These are phyloP conservation scores for Metroxylon sagu DNA, from an alignment of 176 grass and related monocot species.

Conservation along the genomic window DNA sequence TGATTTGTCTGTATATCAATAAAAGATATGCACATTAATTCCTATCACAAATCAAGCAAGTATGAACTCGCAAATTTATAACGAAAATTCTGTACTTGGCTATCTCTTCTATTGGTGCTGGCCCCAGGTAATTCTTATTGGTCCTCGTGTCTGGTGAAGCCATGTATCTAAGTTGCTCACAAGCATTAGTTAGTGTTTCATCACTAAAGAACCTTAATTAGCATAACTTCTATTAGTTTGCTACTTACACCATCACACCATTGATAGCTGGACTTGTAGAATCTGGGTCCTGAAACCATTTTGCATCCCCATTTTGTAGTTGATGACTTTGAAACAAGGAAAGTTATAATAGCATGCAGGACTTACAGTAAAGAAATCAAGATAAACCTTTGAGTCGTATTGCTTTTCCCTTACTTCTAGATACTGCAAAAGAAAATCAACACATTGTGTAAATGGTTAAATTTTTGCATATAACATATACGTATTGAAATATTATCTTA, in stretches of 20 bases:
- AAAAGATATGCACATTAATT: no score
- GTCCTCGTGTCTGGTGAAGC: constrained; percentile 49
- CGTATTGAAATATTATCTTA: no score
- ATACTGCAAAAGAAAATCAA: constrained; percentile 32
- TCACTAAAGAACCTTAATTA: constrained; percentile 16
- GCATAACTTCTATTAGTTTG: background rate
- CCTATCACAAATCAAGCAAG: constrained; percentile 5
- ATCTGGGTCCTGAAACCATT: constrained; percentile 45
- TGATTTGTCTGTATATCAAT: constrained; percentile 61
- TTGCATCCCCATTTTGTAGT: background rate
- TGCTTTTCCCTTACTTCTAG: constrained; percentile 92
- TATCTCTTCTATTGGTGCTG: constrained; percentile 80
- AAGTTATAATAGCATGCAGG: constrained; percentile 8
- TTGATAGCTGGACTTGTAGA: constrained; percentile 37
- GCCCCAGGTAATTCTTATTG: constrained; percentile 75
- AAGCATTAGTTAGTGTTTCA: constrained; percentile 10
- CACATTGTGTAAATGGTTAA: no score
- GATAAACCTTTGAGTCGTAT: constrained; percentile 80
- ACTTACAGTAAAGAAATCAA: constrained; percentile 83
- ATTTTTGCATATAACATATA: no score
- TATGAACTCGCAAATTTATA: constrained; percentile 7
- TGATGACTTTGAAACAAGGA: constrained; percentile 1
- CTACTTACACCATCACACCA: constrained; percentile 88
- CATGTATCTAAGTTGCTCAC: constrained; percentile 54
- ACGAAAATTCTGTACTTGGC: constrained; percentile 31